Evolutionary conservation across 768 basidiomycete species (phyloP), one percentile per base, ranked within the genome.

Genomic region (Podaxis carcinomalis): DNA sequence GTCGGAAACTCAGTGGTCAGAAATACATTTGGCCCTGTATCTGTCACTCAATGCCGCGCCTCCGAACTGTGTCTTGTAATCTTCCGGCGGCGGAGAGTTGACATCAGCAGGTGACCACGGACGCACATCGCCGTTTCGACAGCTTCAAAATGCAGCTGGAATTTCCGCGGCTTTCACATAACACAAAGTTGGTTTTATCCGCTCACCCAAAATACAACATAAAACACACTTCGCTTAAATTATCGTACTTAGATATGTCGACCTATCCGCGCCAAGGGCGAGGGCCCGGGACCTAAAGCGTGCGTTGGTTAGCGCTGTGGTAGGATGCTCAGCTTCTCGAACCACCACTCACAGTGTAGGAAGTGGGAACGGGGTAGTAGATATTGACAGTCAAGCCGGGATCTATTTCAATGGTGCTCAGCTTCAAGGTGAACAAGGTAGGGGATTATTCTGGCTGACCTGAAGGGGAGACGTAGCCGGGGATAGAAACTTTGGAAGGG

Each of bases 401-500:
- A 44, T 72, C 69, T 27, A 7, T 2, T 32, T 25, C 19, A 67
- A 65, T 39, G 23, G 23, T 35, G 21, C 68, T 67, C 59, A 21
- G 11, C 25, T 16, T 57, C 21, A 27, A 25, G 25, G 7, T 32
- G 11, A 35, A 7, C 13, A 9, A 27, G 28, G 6, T 16, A 14
- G 16, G 21, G 6, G 42, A 44, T 2, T 44, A 19, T 19, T n/a
- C 21, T 16, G 42, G 19, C 42, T 7, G 19, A 44, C 42, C 42
- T 44, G 42, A 14, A 44, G 42, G n/a, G 9, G 42, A 44, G 42
- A 78, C 75, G 52, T 75, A 76, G 25, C 78, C 78, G 3, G 78
- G 78, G 59, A 78, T 78, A 28, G 76, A 67, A 37, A 79, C 76
- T 59, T 76, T 79, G 32, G 74, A 54, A 4, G 79, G 79, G 52